Percentiles rank a stretch among this genome's conserved stretches.
phyloP scores from a whole-genome alignment of 352 stramenopile species.

The Discostella stelligera region DNA sequence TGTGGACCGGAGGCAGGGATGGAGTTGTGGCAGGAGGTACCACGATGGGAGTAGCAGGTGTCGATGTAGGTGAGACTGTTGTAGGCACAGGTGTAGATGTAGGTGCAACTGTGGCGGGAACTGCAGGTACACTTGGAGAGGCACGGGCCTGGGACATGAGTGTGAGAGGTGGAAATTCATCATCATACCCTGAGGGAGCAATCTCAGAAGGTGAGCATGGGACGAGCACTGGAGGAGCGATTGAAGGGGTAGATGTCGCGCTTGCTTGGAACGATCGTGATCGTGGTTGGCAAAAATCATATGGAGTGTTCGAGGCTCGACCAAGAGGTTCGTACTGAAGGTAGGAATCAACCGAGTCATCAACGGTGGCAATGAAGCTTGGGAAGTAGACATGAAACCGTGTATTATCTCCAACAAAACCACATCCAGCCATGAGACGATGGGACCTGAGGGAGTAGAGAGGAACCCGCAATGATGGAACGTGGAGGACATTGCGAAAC shows the following conservation, averaged over 20 bases:
- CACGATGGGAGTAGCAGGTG: background rate
- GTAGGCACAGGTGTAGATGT: too few relatives aligned
- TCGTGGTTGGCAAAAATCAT: background rate
- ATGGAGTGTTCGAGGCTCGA: background rate
- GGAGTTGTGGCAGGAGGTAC: slow-evolving; percentile 12
- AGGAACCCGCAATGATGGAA: too few relatives aligned
- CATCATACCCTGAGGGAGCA: too few relatives aligned
- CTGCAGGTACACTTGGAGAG: too few relatives aligned
- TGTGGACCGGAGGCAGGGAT: slow-evolving; percentile 19
- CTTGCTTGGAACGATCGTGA: slow-evolving; percentile 13
- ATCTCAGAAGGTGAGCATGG: too few relatives aligned
- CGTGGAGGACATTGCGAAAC: background rate
- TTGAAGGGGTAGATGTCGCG: background rate
- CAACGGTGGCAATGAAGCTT: background rate
- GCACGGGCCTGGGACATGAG: too few relatives aligned
- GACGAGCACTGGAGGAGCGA: too few relatives aligned
- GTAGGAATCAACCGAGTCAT: slow-evolving; percentile 9
- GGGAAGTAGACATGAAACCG: too few relatives aligned
- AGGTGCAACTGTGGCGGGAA: too few relatives aligned
- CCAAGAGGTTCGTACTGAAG: slow-evolving; percentile 13
- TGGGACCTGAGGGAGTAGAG: slow-evolving; percentile 25
- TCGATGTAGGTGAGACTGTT: too few relatives aligned
- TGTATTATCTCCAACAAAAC: too few relatives aligned
- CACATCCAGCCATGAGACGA: background rate
- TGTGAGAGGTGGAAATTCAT: too few relatives aligned